Percentiles rank a stretch among this genome's conserved stretches.
Evolutionary conservation across 495 filamentous ascomycete genomes (phyloP).

Genomic region (Talaromyces wortmannii): DNA sequence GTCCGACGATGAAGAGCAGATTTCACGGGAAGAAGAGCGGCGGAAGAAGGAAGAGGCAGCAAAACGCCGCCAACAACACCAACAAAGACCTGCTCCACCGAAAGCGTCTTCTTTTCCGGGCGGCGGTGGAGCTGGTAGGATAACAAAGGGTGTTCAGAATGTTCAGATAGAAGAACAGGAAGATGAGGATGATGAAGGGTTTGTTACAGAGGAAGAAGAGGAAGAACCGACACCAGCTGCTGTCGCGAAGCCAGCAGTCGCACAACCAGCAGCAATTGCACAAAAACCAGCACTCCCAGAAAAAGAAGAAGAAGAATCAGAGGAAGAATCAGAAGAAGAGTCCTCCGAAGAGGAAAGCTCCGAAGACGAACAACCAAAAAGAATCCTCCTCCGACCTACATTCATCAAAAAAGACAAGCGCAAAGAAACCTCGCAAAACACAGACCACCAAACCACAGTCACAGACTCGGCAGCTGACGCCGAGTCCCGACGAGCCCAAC

Average conservation of each 20-base stretch:
- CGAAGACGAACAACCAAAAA: slow-evolving; percentile 69
- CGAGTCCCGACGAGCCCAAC: slow-evolving; percentile 46
- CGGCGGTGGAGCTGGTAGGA: slow-evolving; percentile 28
- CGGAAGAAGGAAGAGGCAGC: slow-evolving; percentile 22
- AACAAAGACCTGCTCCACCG: slow-evolving; percentile 48
- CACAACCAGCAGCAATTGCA: not conserved
- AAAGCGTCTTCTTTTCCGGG: slow-evolving; percentile 57
- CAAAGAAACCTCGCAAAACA: slow-evolving; percentile 16
- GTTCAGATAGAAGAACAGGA: slow-evolving; percentile 22
- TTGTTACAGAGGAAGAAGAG: slow-evolving; percentile 57
- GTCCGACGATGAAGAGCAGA: slow-evolving; percentile 46
- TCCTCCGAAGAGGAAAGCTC: slow-evolving; percentile 53
- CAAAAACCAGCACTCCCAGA: slow-evolving; percentile 28
- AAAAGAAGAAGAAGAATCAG: slow-evolving; percentile 54
- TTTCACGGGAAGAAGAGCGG: slow-evolving; percentile 23
- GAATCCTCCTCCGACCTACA: slow-evolving; percentile 75
- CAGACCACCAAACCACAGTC: slow-evolving; percentile 17
- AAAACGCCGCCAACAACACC: slow-evolving; percentile 20
- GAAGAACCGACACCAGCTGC: slow-evolving; percentile 27
- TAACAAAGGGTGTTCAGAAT: slow-evolving; percentile 18
- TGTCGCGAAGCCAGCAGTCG: not conserved
- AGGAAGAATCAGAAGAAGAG: slow-evolving; percentile 43
- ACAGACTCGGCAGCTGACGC: slow-evolving; percentile 43
- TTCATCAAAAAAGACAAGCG: slow-evolving; percentile 85
- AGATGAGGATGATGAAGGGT: slow-evolving; percentile 63